Evolutionary conservation across 1,284 basidiomycete species (phyloP), one percentile per base, ranked within the genome.

Genomic region (Rhodotorula sp.): DNA sequence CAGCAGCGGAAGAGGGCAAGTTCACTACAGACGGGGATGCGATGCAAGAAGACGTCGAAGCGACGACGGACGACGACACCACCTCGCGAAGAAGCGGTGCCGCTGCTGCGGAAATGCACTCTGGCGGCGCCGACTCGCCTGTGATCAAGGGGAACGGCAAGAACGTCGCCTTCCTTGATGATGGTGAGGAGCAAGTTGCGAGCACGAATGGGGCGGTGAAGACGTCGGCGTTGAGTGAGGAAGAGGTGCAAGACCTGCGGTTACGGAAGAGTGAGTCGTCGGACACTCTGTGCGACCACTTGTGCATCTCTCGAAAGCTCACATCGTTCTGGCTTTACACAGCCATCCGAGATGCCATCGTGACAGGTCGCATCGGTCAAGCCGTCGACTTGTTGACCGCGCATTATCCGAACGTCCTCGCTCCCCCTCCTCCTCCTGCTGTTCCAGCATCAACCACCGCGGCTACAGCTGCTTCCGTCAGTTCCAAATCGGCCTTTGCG

Each of bases 331-430:
- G 28, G 28, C 28, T 28, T 28, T 28, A 28, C 28, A 28, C 28
- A 28, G 28, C 28, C 28, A 28, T 28, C 28, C 85, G 86, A 62
- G 81, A 79, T 45, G 81, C 85, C 73, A 87, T 94, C 49, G 84
- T 91, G 23, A 84, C 84, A 0, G 92, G 92, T 15, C 83, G 84
- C 43, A 85, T 93, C 47, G 86, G 87, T 64, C 85, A 87, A 56
- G 90, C 92, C 2, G 88, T 85, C 45, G 83, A 81, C 14, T 83
- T 89, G 56, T 83, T 92, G 60, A 85, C 90, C 73, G 79, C 81
- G 48, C 84, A 90, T 74, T 92, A 90, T 76, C 90, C 90, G 15
- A 78, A 82, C 16, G 89, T 92, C 10, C 85, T 92, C 52, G 79
- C 84, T 2, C 69, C 34, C 34, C 34, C 55, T 48, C 12, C 62